These are phyloP conservation scores for Collybia sordida DNA, from an alignment of 768 basidiomycete genomes.

Conservation along the genomic window DNA sequence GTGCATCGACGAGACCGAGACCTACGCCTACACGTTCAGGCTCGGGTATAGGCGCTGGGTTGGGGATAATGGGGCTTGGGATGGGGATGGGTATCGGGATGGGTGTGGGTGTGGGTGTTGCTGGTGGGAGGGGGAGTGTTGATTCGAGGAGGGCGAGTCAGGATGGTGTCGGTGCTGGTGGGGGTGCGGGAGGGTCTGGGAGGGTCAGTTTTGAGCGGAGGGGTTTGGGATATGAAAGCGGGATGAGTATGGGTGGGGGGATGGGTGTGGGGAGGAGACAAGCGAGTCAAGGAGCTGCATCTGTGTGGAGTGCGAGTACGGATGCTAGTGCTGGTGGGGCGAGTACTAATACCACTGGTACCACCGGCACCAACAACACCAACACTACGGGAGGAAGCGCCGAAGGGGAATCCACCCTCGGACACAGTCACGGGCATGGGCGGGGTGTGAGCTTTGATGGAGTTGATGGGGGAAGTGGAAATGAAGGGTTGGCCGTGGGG, in stretches of 20 bases:
- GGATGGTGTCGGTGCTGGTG: background rate
- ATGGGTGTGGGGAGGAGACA: background rate
- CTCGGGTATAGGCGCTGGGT: conserved; percentile 16
- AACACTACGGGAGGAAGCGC: background rate
- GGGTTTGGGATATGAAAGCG: background rate
- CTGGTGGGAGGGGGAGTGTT: background rate
- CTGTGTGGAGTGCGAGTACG: too few relatives aligned
- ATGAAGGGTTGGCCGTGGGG: background rate
- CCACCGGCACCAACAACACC: background rate
- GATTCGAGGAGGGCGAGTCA: background rate
- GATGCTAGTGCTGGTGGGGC: background rate
- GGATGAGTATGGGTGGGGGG: background rate
- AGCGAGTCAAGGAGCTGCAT: background rate
- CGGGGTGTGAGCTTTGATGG: conserved; percentile 18
- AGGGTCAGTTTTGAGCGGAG: background rate
- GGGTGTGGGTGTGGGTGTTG: conserved; percentile 17
- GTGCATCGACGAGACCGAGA: too few relatives aligned
- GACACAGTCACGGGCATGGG: conserved; percentile 7
- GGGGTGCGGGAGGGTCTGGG: background rate
- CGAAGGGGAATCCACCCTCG: background rate
- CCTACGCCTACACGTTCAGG: conserved; percentile 6
- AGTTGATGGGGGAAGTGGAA: background rate
- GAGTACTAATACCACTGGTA: background rate
- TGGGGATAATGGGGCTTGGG: conserved; percentile 24
- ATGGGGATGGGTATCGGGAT: conserved; percentile 22